Base-by-base conservation (phyloP, 2,329 filamentous ascomycete genomes). In the Sarocladium brachiariae region DNA sequence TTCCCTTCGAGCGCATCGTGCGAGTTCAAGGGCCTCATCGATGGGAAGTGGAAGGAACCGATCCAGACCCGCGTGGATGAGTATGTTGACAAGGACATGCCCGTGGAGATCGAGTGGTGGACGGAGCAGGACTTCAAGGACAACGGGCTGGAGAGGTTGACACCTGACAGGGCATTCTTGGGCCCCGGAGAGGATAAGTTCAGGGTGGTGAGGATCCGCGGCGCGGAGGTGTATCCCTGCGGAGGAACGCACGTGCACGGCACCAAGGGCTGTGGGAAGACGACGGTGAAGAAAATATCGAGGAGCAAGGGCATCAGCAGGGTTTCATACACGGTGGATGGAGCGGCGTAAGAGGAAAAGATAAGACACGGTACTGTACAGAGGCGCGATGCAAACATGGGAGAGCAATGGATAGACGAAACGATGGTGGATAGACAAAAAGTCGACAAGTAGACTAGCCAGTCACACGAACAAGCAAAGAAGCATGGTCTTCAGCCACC, bases 211-310 rank as follows among this genome's bases (percentile, higher is more conserved):
- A 76, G 80, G 52, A 86, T 89, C 53, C 77, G 80, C 0, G 84
- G 84, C 0, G 76, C 78, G 0, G 86, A 84, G 57, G 76, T 76
- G 23, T 89, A 89, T 68, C 84, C 86, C 1, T 89, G 86, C 63
- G 86, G 86, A 7, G 86, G 86, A 0, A 89, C 86, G 23, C 86
- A 89, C 69, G 84, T 89, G 3, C 70, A 76, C 25, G 75, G 68
- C 16, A 84, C 82, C 18, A 71, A 75, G 52, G 57, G 74, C 53
- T 81, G 77, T 58, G 81, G 83, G 1, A 74, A 76, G 61, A 80
- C 81, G 4, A 77, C 69, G 2, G 81, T 89, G 3, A 83, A 75
- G 70, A 87, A 84, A 68, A 84, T 89, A 50, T 35, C 46, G 46
- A 49, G 46, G 31, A 49, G 46, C 23, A 49, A 49, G 25, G 46